Evolutionary conservation across 148 eudicot species (phyloP).

Genomic region (Vaccinium myrtillus): DNA sequence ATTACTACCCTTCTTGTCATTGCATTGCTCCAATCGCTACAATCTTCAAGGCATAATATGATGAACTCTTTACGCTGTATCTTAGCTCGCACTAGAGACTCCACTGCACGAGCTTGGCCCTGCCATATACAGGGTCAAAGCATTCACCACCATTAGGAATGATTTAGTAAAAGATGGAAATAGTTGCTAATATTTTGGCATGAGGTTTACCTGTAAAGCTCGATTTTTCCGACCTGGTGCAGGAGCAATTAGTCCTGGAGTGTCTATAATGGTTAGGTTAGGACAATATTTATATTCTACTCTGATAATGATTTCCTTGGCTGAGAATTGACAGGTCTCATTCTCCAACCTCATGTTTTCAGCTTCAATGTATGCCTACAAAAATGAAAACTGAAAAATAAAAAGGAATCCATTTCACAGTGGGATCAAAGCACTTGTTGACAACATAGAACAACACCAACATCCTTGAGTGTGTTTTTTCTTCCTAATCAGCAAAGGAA

Average conservation of each 20-base stretch:
- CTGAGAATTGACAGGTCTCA: constrained; percentile 86
- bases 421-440: background rate
- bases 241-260: constrained; percentile 97
- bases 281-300: constrained; percentile 93
- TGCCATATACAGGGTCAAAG: constrained; percentile 28
- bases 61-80: constrained; percentile 96
- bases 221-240: constrained; percentile 88
- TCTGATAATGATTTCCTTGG: constrained; percentile 84
- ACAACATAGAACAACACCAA: background rate
- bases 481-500: too few relatives aligned
- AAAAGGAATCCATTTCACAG: constrained; percentile 9
- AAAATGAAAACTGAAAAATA: constrained; percentile 1
- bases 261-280: constrained; percentile 93
- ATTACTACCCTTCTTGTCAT: constrained; percentile 95
- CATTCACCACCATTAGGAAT: constrained; percentile 3
- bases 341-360: constrained; percentile 90
- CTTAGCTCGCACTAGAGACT: constrained; percentile 91
- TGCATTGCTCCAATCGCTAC: constrained; percentile 96
- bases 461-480: too few relatives aligned
- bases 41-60: constrained; percentile 95
- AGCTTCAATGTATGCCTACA: constrained; percentile 91
- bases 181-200: background rate
- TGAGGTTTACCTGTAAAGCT: constrained; percentile 60
- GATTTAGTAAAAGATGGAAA: constrained; percentile 9
- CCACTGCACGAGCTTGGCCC: constrained; percentile 95